phyloP scores from a whole-genome alignment of 257 asterid species.

The Solanum pinnatisectum region DNA sequence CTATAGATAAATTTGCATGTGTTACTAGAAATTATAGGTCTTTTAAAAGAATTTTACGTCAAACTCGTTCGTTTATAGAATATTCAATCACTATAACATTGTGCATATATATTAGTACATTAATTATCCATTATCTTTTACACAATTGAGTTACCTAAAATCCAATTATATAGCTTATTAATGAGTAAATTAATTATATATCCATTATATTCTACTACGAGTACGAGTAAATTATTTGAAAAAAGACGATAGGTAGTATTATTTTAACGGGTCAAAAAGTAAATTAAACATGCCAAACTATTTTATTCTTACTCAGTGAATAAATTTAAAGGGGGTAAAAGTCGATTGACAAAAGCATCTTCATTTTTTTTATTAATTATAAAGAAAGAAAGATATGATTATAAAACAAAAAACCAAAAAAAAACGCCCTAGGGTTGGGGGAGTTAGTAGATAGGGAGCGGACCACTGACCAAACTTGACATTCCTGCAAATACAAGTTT shows the following conservation, averaged over 20 bases:
- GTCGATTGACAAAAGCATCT: not conserved
- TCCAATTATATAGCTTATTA: not conserved
- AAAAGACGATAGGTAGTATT: not conserved
- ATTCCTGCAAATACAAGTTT: not conserved
- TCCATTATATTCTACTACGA: not conserved
- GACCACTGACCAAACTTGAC: not conserved
- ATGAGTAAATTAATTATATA: not conserved
- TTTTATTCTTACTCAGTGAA: not conserved
- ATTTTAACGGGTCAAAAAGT: not conserved
- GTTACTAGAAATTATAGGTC: not conserved
- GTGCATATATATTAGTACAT: too few species aligned
- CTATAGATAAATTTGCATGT: not conserved
- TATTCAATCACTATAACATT: not conserved
- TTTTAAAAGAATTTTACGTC: not conserved
- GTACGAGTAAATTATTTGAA: not conserved
- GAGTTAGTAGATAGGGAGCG: not conserved
- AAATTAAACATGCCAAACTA: not conserved
- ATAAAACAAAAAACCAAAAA: not conserved
- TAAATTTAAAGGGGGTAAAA: not conserved
- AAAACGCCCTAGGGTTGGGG: not conserved
- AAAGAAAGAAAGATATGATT: too few species aligned
- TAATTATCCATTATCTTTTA: not conserved
- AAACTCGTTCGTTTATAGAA: fast-evolving
- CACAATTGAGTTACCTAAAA: not conserved
- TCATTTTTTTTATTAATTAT: too few species aligned